Percentiles rank a stretch among this genome's conserved stretches.
Conservation (phyloP, 2,329 filamentous ascomycete species). For the Lecanosticta acicola region DNA sequence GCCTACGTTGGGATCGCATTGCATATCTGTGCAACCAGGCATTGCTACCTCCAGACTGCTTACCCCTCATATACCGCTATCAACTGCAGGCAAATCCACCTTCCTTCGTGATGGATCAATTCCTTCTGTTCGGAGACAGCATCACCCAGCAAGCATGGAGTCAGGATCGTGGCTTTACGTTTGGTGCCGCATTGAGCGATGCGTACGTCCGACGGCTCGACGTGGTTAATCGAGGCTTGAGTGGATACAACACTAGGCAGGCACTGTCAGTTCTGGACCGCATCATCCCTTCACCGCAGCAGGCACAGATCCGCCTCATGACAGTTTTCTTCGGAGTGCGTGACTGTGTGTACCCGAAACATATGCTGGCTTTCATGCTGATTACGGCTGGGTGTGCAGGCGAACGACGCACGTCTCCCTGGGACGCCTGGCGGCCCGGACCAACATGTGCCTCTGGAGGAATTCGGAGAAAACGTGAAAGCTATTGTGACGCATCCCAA, state of each 20-base stretch:
- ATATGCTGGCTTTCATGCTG: not conserved
- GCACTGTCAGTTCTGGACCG: conserved; percentile 62
- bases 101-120: conserved; percentile 44
- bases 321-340: conserved; percentile 61
- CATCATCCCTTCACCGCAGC: conserved; percentile 62
- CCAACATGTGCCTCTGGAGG: conserved; percentile 75
- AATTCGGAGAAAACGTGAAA: conserved; percentile 67
- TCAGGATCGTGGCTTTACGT: conserved; percentile 61
- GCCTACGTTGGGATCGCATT: too few relatives aligned
- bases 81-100: not conserved
- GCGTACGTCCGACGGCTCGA: conserved; percentile 71
- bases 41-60: not conserved
- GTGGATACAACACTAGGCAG: conserved; percentile 77
- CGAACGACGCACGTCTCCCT: conserved; percentile 77
- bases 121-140: conserved; percentile 82
- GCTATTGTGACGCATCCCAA: conserved; percentile 66
- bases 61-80: not conserved
- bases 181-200: conserved; percentile 64
- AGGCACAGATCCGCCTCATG: conserved; percentile 56
- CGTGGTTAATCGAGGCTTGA: conserved; percentile 80
- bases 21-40: too few relatives aligned
- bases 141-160: conserved; percentile 66
- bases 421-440: conserved; percentile 48
- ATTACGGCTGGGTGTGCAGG: conserved; percentile 29
- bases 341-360: not conserved